Evolutionary conservation across 352 stramenopile species (phyloP).

Genomic region (Globisporangium sylvaticum): DNA sequence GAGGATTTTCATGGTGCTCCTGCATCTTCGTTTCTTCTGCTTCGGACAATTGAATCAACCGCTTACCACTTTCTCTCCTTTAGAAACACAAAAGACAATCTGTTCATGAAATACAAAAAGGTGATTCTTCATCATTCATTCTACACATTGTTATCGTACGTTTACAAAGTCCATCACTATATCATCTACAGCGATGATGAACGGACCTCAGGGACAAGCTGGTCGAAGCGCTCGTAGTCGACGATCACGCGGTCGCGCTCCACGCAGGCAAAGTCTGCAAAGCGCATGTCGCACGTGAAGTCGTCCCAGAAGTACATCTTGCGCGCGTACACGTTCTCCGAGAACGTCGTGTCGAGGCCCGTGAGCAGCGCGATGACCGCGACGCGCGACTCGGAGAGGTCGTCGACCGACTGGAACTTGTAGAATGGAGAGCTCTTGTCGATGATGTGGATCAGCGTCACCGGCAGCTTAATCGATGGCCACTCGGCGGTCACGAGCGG

Average conservation of each 20-base stretch:
- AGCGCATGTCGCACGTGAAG: slow-evolving; percentile 77
- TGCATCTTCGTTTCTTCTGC: background rate
- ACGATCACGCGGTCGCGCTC: slow-evolving; percentile 60
- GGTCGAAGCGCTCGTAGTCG: slow-evolving; percentile 68
- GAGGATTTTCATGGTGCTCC: background rate
- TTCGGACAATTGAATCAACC: background rate
- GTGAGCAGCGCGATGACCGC: slow-evolving; percentile 76
- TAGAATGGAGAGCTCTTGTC: slow-evolving; percentile 77
- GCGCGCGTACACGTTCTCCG: slow-evolving; percentile 80
- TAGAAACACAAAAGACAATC: background rate
- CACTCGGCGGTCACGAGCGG: slow-evolving; percentile 74
- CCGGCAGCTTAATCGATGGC: slow-evolving; percentile 79
- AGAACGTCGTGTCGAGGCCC: slow-evolving; percentile 82
- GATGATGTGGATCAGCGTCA: slow-evolving; percentile 81
- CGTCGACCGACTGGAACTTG: slow-evolving; percentile 65
- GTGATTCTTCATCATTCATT: background rate
- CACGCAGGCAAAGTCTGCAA: slow-evolving; percentile 74
- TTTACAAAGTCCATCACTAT: too few relatives aligned
- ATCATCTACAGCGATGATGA: background rate
- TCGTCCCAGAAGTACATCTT: slow-evolving; percentile 89
- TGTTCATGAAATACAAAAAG: background rate
- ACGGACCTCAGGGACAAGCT: slow-evolving; percentile 30
- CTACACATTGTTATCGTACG: background rate
- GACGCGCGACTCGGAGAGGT: slow-evolving; percentile 68
- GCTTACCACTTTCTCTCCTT: background rate